A percentile compares a stretch with the other conserved stretches of the same genome.
These are phyloP conservation scores for Dysphania ambrosioides DNA, from an alignment of 148 eudicot species.

Conservation along the genomic window DNA sequence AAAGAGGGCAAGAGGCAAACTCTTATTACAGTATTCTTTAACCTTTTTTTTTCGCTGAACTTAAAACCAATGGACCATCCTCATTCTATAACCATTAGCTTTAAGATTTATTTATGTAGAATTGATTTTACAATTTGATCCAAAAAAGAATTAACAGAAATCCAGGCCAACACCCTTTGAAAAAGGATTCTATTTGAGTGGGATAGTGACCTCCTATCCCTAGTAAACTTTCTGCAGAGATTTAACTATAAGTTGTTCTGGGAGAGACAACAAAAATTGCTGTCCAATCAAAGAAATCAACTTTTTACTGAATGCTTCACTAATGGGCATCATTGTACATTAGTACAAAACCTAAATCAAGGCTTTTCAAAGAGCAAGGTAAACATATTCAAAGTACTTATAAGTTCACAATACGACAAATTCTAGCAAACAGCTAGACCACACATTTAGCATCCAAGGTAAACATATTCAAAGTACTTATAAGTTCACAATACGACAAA, in stretches of 20 bases:
- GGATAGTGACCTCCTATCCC: background rate
- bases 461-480: background rate
- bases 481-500: background rate
- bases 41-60: background rate
- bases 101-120: background rate
- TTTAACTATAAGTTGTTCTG: background rate
- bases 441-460: no score
- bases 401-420: background rate
- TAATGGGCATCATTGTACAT: background rate
- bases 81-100: background rate
- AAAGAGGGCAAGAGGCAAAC: background rate
- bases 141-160: no score
- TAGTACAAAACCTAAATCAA: background rate
- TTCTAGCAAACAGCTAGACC: no score
- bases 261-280: background rate
- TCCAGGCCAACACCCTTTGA: no score
- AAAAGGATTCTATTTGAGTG: background rate
- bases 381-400: background rate
- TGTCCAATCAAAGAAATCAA: background rate
- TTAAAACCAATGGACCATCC: background rate
- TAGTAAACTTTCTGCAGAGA: background rate
- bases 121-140: background rate
- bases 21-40: background rate
- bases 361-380: background rate
- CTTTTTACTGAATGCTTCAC: background rate